Conservation (phyloP, 202 grass and related monocot species). For the Sporobolus alterniflorus region DNA sequence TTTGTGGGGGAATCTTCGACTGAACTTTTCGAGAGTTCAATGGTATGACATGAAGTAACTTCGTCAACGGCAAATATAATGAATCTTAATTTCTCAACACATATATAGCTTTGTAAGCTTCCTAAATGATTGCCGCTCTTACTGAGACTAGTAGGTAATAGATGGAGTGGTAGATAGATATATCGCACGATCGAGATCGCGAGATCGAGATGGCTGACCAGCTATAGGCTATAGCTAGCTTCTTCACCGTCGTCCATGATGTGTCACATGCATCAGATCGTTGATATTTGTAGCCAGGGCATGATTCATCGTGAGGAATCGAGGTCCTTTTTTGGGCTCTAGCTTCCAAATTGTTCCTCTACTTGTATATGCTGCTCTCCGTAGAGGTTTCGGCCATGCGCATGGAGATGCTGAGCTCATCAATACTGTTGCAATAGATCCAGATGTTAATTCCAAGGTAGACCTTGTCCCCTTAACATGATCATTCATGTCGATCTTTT, state of each 20-base stretch:
- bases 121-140: conserved; percentile 36
- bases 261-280: conserved; percentile 6
- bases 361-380: too few relatives aligned
- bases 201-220: conserved; percentile 30
- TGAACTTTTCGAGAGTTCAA: conserved; percentile 21
- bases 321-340: conserved; percentile 9
- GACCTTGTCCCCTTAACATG: too few relatives aligned
- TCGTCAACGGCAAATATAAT: conserved; percentile 52
- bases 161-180: background rate
- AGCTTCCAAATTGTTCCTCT: background rate
- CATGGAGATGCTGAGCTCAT: too few relatives aligned
- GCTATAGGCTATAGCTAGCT: background rate
- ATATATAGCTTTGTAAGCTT: conserved; percentile 33
- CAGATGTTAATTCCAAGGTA: too few relatives aligned
- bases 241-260: background rate
- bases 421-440: too few relatives aligned
- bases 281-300: background rate
- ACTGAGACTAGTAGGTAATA: background rate
- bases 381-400: too few relatives aligned
- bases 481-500: too few relatives aligned
- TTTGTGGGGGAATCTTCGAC: conserved; percentile 30
- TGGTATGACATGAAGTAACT: conserved; percentile 7
- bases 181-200: conserved; percentile 22
- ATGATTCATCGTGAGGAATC: conserved; percentile 4
- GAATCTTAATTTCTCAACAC: conserved; percentile 18